phyloP scores from a whole-genome alignment of 2,329 filamentous ascomycete genomes.

The Claviceps sp. region DNA sequence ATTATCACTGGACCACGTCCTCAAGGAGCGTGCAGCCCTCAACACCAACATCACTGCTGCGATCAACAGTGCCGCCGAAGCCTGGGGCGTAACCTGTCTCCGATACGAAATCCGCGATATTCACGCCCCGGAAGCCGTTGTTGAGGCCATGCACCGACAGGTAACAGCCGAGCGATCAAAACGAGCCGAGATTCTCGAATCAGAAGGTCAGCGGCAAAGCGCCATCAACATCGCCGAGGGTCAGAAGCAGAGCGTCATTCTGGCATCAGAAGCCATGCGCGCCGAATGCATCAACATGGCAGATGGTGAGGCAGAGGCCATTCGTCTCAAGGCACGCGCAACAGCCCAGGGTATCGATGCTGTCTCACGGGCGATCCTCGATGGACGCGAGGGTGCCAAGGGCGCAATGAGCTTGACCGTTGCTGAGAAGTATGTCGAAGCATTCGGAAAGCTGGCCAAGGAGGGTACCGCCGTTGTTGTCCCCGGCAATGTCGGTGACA shows the following conservation, averaged over 20 bases:
- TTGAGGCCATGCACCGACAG: slow-evolving; percentile 96
- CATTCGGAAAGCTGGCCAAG: slow-evolving; percentile 82
- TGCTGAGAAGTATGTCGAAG: slow-evolving; percentile 96
- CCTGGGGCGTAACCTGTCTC: slow-evolving; percentile 92
- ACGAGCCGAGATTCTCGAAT: slow-evolving; percentile 93
- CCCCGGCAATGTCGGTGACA: slow-evolving; percentile 91
- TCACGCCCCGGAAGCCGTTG: slow-evolving; percentile 83
- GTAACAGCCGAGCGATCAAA: slow-evolving; percentile 96
- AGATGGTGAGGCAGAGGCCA: slow-evolving; percentile 86
- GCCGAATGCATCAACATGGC: slow-evolving; percentile 90
- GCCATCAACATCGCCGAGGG: slow-evolving; percentile 99
- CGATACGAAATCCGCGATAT: slow-evolving; percentile 98
- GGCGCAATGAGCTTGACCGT: slow-evolving; percentile 76
- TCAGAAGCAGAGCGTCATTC: slow-evolving; percentile 89
- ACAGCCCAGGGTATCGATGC: slow-evolving; percentile 82
- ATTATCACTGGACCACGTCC: slow-evolving; percentile 87
- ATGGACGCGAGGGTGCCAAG: slow-evolving; percentile 64
- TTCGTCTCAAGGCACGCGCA: slow-evolving; percentile 69
- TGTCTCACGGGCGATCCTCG: slow-evolving; percentile 61
- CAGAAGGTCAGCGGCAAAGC: slow-evolving; percentile 89
- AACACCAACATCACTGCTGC: slow-evolving; percentile 98
- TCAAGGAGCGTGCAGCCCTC: slow-evolving; percentile 90
- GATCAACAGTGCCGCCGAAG: slow-evolving; percentile 94
- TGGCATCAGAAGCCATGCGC: slow-evolving; percentile 83
- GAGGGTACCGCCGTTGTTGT: slow-evolving; percentile 94